Evolutionary conservation across 1,284 basidiomycete species (phyloP), one percentile per base, ranked within the genome.

Genomic region (Cystobasidiaceae sp.): DNA sequence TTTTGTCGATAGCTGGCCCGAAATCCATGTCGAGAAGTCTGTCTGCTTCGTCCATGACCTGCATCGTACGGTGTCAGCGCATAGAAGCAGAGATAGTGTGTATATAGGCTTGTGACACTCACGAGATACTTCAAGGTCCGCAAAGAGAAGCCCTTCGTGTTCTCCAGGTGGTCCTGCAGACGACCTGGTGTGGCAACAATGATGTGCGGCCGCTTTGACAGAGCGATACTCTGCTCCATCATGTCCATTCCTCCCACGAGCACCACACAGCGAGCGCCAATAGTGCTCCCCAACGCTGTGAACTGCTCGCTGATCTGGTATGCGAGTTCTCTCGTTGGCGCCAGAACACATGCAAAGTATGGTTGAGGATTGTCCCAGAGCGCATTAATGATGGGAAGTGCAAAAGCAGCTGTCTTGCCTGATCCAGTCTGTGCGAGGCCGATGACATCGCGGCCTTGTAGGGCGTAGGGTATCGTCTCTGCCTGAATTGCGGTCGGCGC

Each of bases 31-130:
- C 96, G 44, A 99, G 81, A 50, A 99, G 79, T 63, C 96, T 83
- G 80, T 99, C 96, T 2, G 96, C 96, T 80, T 99, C 96, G 74
- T 99, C 96, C 74, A 99, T 82, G 19, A 96, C 89, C 91, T 93
- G 68, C 8, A 25, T n/a, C n/a, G n/a, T n/a, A n/a, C n/a, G n/a
- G n/a, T n/a, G 27, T n/a, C n/a, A n/a, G n/a, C n/a, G n/a, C n/a
- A n/a, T 23, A 39, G 34, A 25, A 57, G 4, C 17, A 62, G 27
- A n/a, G 49, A 17, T 19, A 23, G 30, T 30, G 37, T 50, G 52
- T 4, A 19, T 6, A 19, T 19, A 34, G 23, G 19, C 50, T 28
- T 44, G 67, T 21, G 49, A 7, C 21, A 77, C 85, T 67, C 71
- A 96, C 96, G 73, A 99, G 78, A 76, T 93, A 98, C 77, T 93